These are phyloP conservation scores for Ceratocystis lukuohia DNA, from an alignment of 2,329 filamentous ascomycete species.

Conservation along the genomic window DNA sequence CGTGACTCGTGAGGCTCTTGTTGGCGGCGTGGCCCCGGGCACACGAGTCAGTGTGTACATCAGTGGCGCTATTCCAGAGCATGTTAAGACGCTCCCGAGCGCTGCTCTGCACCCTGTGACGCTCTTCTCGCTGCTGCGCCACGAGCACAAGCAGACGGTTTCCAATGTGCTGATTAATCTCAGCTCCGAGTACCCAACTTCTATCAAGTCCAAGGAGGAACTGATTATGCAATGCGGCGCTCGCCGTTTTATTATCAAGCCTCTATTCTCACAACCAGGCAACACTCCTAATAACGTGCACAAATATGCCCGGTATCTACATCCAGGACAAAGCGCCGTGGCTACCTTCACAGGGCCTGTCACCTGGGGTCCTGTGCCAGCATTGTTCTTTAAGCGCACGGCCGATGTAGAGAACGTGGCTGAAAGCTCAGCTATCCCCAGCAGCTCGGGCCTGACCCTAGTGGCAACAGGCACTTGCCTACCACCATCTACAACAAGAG, in stretches of 20 bases:
- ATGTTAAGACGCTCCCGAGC: constrained; percentile 37
- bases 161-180: constrained; percentile 84
- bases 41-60: constrained; percentile 73
- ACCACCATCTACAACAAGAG: constrained; percentile 58
- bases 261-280: constrained; percentile 77
- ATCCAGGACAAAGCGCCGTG: constrained; percentile 79
- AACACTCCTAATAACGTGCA: constrained; percentile 93
- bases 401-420: constrained; percentile 30
- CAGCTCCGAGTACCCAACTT: constrained; percentile 58
- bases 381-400: constrained; percentile 68
- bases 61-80: constrained; percentile 33
- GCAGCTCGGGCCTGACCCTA: constrained; percentile 48
- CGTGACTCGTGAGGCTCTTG: constrained; percentile 65
- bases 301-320: constrained; percentile 86
- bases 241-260: constrained; percentile 74
- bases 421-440: constrained; percentile 29
- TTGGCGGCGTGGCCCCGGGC: constrained; percentile 76
- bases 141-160: constrained; percentile 87
- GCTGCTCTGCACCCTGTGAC: constrained; percentile 45
- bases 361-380: constrained; percentile 83
- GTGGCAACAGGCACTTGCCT: constrained; percentile 80
- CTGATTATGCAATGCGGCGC: constrained; percentile 84
- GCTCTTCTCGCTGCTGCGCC: constrained; percentile 75
- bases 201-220: constrained; percentile 84
- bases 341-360: constrained; percentile 82